Evolutionary conservation across 2,329 filamentous ascomycete genomes (phyloP).

Genomic region (Alternaria sp.): DNA sequence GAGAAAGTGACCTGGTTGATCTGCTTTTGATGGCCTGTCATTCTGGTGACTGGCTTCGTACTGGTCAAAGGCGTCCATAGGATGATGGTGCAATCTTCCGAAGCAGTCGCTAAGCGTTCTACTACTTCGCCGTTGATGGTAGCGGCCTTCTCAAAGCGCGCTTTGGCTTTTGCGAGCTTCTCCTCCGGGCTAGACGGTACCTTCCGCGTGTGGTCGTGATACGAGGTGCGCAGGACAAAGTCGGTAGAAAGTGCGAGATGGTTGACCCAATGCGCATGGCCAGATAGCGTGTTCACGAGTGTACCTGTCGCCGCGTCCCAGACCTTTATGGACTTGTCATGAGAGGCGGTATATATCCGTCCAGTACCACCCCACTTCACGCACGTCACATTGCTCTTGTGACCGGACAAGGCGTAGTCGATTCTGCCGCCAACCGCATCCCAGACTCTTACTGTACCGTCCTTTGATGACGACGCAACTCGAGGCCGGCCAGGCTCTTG

Average conservation of each 20-base stretch:
- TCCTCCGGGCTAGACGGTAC: conserved; percentile 73
- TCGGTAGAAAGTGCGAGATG: conserved; percentile 93
- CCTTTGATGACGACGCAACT: conserved; percentile 87
- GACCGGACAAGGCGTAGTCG: conserved; percentile 83
- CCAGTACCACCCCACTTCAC: conserved; percentile 95
- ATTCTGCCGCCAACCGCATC: conserved; percentile 77
- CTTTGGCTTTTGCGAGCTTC: conserved; percentile 75
- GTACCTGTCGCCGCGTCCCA: conserved; percentile 85
- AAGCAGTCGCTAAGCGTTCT: conserved; percentile 87
- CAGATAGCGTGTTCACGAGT: conserved; percentile 76
- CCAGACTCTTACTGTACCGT: conserved; percentile 88
- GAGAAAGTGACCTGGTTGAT: conserved; percentile 97
- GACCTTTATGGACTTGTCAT: conserved; percentile 90
- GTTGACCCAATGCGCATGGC: conserved; percentile 95
- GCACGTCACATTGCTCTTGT: conserved; percentile 87
- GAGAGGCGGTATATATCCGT: conserved; percentile 62
- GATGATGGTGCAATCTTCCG: conserved; percentile 95
- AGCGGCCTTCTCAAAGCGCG: conserved; percentile 85
- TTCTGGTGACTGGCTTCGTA: conserved; percentile 83
- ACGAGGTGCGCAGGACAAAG: conserved; percentile 84
- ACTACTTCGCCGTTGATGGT: conserved; percentile 76
- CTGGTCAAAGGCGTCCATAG: conserved; percentile 83
- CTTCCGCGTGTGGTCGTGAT: conserved; percentile 78
- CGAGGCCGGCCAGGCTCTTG: conserved; percentile 76
- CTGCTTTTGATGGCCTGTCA: conserved; percentile 95